Base-by-base conservation (phyloP, 805 yeast genomes). In the Suhomyces sp. region DNA sequence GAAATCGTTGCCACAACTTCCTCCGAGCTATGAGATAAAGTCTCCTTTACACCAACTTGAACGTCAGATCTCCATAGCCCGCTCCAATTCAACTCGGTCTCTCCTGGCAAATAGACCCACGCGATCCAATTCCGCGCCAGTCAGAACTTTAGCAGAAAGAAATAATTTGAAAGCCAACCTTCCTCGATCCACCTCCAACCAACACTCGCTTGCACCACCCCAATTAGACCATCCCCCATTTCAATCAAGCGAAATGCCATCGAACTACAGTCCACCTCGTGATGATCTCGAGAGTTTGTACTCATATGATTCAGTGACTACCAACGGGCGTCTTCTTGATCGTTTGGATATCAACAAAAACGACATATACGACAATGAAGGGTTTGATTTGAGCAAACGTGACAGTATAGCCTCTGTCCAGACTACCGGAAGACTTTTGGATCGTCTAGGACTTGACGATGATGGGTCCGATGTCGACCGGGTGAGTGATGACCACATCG, bases 251-350 rank as follows among this genome's bases (percentile, higher is more conserved):
- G 21, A 35, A 35, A 39, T 39, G 43, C n/a, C 24, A 15, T 20
- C 50, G 6, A 41, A 9, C 21, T 44, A 44, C 3, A 44, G 39
- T 25, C 37, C 31, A 1, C 29, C 40, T 21, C 33, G 33, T 17
- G 46, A 54, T 33, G 77, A 72, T 54, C 57, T 64, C 27, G 73
- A 66, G 25, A 73, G 77, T 52, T 57, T 75, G n/a, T 73, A 73
- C 55, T 71, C 77, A 10, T 75, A 73, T 49, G 79, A 75, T 41
- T 73, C 77, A 4, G 76, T 74, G 7, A 67, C 74, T 43, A 75
- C 79, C 27, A 72, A 63, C 55, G 78, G 77, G 4, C 55, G 79
- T 43, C 62, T 75, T 27, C 60, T 75, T 10, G 79, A 75, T 54
- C 63, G 76, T 5, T 56, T 72, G 44, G 71, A 64, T 6, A 57